A percentile compares a stretch with the other conserved stretches of the same genome.
phyloP scores from a whole-genome alignment of 73 alveolate genomes.

The Paramecium biaurelia region DNA sequence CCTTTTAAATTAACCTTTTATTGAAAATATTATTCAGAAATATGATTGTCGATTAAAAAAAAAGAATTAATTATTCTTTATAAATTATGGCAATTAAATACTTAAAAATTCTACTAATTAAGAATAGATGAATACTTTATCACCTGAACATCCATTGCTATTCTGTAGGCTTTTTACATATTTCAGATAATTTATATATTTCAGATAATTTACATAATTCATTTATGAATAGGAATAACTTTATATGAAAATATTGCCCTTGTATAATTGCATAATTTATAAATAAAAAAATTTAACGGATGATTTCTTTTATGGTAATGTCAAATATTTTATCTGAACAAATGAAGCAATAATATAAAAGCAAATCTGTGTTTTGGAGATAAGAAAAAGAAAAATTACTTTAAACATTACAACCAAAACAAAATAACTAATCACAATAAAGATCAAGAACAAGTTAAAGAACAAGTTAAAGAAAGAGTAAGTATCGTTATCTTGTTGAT shows the following conservation, averaged over 20 bases:
- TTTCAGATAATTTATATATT: not conserved
- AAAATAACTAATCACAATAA: not conserved
- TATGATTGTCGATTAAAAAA: not conserved
- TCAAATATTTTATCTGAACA: constrained; percentile 38
- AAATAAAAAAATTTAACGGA: not conserved
- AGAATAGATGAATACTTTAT: not conserved
- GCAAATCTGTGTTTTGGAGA: constrained; percentile 36
- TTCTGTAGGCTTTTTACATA: not conserved
- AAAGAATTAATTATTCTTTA: not conserved
- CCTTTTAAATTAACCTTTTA: no score
- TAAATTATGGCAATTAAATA: not conserved
- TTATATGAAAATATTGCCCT: not conserved
- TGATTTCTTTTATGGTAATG: constrained; percentile 1
- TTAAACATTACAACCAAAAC: not conserved
- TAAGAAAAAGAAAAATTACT: constrained; percentile 18
- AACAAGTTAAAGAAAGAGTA: not conserved
- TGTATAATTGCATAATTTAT: not conserved
- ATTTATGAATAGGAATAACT: not conserved
- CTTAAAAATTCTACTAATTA: not conserved
- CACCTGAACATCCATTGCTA: not conserved
- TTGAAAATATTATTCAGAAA: not conserved
- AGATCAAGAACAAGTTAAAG: not conserved
- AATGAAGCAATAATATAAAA: not conserved
- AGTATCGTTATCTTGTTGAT: not conserved
- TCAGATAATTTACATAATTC: not conserved